Conservation (phyloP, 441 rosid species). For the Capsella rubella region DNA sequence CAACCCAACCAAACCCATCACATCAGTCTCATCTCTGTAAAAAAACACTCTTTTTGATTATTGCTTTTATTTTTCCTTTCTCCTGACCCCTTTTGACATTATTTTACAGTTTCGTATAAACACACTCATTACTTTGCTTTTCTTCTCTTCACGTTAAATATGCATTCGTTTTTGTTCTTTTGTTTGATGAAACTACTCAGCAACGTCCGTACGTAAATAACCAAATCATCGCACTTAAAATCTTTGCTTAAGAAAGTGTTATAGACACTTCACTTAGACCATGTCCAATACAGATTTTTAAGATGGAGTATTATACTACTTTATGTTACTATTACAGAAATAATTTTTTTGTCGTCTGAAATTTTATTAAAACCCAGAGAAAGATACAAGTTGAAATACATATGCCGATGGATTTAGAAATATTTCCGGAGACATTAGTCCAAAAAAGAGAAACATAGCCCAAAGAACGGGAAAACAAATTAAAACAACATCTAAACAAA, state of each 20-base stretch:
- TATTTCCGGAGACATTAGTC: not conserved
- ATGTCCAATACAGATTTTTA: no score
- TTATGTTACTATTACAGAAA: no score
- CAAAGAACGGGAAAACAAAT: not conserved
- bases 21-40: slow-evolving; percentile 37
- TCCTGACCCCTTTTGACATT: not conserved
- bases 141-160: not conserved
- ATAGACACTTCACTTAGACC: no score
- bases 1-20: slow-evolving; percentile 42
- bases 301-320: no score
- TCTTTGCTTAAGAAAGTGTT: no score
- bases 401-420: not conserved
- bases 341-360: not conserved
- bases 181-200: no score
- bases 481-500: no score
- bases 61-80: not conserved
- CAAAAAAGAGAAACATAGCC: not conserved
- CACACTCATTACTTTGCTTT: not conserved
- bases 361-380: no score
- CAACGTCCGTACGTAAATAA: no score
- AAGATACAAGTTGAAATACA: not conserved
- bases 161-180: no score
- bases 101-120: slow-evolving; percentile 1
- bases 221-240: no score
- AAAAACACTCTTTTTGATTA: slow-evolving; percentile 24